phyloP scores from a whole-genome alignment of 2,329 filamentous ascomycete species.

The Botrytis porri region DNA sequence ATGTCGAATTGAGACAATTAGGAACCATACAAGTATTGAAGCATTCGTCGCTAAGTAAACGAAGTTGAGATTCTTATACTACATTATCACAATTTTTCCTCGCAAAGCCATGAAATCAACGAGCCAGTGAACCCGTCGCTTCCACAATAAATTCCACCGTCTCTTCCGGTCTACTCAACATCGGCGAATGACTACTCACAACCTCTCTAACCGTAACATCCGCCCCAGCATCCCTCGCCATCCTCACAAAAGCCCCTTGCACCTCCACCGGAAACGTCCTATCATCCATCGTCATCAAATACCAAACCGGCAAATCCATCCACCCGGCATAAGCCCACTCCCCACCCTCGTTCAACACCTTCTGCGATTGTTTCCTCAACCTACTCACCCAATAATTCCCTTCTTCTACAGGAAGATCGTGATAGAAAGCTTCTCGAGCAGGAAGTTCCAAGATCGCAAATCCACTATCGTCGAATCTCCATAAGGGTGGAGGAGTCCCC shows the following conservation, averaged over 20 bases:
- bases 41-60: neutral
- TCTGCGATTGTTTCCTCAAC: conserved; percentile 42
- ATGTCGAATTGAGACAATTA: neutral
- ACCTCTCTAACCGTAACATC: conserved; percentile 41
- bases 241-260: conserved; percentile 40
- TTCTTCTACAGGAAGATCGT: conserved; percentile 44
- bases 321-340: conserved; percentile 35
- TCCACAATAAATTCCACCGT: conserved; percentile 40
- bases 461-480: conserved; percentile 41
- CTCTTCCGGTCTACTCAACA: conserved; percentile 43
- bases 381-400: conserved; percentile 42
- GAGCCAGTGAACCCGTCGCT: conserved; percentile 38
- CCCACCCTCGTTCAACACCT: conserved; percentile 42
- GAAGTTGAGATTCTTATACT: neutral
- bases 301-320: conserved; percentile 38
- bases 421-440: conserved; percentile 44
- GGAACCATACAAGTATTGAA: too few relatives aligned
- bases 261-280: conserved; percentile 39
- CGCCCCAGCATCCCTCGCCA: conserved; percentile 40
- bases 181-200: conserved; percentile 43
- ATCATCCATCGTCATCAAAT: conserved; percentile 43
- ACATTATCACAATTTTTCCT: neutral
- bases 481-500: conserved; percentile 41
- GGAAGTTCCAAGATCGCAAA: conserved; percentile 40
- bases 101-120: neutral